A percentile compares a stretch with the other conserved stretches of the same genome.
phyloP scores from a whole-genome alignment of 2,329 filamentous ascomycete genomes.

The Pseudogymnoascus sp. region DNA sequence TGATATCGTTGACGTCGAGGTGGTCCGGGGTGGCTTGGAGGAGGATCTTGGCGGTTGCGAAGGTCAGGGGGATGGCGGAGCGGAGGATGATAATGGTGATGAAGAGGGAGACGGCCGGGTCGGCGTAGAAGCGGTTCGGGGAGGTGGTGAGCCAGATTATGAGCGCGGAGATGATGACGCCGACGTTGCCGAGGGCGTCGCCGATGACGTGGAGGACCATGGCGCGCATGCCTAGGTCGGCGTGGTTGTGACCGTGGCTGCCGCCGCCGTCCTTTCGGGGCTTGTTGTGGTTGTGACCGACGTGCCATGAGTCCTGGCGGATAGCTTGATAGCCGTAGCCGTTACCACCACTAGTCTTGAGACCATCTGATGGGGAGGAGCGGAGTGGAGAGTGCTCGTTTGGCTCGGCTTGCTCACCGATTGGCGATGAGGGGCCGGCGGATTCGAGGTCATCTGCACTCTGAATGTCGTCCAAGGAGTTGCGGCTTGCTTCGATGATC shows the following conservation, averaged over 20 bases:
- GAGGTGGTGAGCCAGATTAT: slow-evolving; percentile 87
- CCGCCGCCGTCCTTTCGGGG: slow-evolving; percentile 54
- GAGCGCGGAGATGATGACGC: slow-evolving; percentile 73
- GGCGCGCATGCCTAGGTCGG: slow-evolving; percentile 90
- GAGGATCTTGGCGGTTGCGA: slow-evolving; percentile 75
- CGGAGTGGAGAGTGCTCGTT: slow-evolving; percentile 25
- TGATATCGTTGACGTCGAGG: slow-evolving; percentile 80
- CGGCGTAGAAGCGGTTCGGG: slow-evolving; percentile 75
- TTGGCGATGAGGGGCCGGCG: slow-evolving; percentile 8
- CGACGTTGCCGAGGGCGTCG: slow-evolving; percentile 78
- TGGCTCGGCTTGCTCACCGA: slow-evolving; percentile 36
- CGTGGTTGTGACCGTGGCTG: slow-evolving; percentile 67
- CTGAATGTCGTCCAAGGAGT: slow-evolving; percentile 49
- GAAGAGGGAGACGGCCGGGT: slow-evolving; percentile 84
- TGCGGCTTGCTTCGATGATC: slow-evolving; percentile 74
- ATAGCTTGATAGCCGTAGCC: slow-evolving; percentile 10
- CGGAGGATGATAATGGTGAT: slow-evolving; percentile 75
- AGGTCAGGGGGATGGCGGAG: slow-evolving; percentile 70
- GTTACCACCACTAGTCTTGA: background rate
- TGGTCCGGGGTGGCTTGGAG: slow-evolving; percentile 89
- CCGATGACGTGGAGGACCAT: slow-evolving; percentile 71
- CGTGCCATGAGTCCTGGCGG: slow-evolving; percentile 40
- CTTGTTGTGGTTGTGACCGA: slow-evolving; percentile 71
- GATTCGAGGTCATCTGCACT: slow-evolving; percentile 39
- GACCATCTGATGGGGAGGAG: slow-evolving; percentile 10